Evolutionary conservation across 164 flowering plant genomes (phyloP), one percentile per base, ranked within the genome.

Genomic region (Tetracentron sinense): DNA sequence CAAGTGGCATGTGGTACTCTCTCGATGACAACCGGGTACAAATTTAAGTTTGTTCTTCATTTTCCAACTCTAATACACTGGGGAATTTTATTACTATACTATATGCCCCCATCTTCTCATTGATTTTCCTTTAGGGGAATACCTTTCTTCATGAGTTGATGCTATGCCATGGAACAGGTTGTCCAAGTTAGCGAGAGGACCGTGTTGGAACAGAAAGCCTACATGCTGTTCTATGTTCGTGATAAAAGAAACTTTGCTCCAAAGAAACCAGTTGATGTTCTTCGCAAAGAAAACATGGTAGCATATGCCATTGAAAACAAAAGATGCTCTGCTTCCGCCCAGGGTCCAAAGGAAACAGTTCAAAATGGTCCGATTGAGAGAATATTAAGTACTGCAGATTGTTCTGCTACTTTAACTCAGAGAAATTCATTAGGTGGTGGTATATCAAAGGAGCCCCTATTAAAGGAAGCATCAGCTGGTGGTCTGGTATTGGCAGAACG

Each of bases 21-120:
- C 89, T 95, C 35, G 96, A 95, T 82, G 99, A 95, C 78, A 88
- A 90, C 54, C 73, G 74, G 96, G 99, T 95, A 83, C n/a, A n/a
- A n/a, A n/a, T n/a, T n/a, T 58, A 42, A 25, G 35, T 68, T 28
- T 15, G 8, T 19, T 65, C 4, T 35, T n/a, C 26, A 26, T 51
- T 11, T 12, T 21, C 38, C 42, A 5, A 27, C 21, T 53, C 25
- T 21, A 27, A 23, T 64, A 5, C 11, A 8, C 16, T 28, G 50
- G n/a, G 28, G 20, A n/a, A n/a, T n/a, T 25, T 23, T 6, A n/a
- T 23, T 12, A 20, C 6, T n/a, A 19, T n/a, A 11, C 28, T 23
- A n/a, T n/a, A 3, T 38, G 4, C 44, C 42, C 31, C 29, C 6
- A 27, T 31, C 20, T 66, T 33, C 25, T 25, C 57, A 25, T n/a